These are phyloP conservation scores for Leccinum brunneo-olivaceum DNA, from an alignment of 1,284 basidiomycete genomes.

Conservation along the genomic window DNA sequence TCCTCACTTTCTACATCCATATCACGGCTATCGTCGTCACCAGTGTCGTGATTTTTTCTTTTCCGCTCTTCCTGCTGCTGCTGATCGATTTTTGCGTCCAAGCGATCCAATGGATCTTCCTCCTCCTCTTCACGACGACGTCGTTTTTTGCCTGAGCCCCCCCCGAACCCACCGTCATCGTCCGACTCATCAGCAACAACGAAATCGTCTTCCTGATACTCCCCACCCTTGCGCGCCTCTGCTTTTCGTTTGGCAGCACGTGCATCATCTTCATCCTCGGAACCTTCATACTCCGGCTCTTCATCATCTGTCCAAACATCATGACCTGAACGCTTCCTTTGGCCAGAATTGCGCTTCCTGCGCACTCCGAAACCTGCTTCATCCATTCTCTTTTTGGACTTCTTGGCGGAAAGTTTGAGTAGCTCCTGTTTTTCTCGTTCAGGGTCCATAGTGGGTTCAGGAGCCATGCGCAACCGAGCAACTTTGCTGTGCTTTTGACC, in stretches of 20 bases:
- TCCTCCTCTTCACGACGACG: conserved; percentile 40
- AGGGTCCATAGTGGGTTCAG: conserved; percentile 66
- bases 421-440: conserved; percentile 69
- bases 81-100: conserved; percentile 55
- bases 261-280: conserved; percentile 42
- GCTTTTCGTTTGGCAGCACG: conserved; percentile 32
- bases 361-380: conserved; percentile 43
- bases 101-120: conserved; percentile 57
- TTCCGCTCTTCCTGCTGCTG: conserved; percentile 44
- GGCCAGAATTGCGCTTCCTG: conserved; percentile 42
- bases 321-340: conserved; percentile 39
- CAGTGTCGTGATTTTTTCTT: conserved; percentile 19
- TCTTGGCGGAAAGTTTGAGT: conserved; percentile 56
- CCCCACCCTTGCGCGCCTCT: conserved; percentile 43
- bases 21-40: conserved; percentile 37
- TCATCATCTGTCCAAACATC: conserved; percentile 60
- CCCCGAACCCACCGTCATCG: conserved; percentile 46
- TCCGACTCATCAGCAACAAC: conserved; percentile 71
- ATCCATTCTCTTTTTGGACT: conserved; percentile 46
- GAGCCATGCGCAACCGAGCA: conserved; percentile 68
- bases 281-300: conserved; percentile 49
- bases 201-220: conserved; percentile 80
- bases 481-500: conserved; percentile 79
- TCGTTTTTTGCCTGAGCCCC: conserved; percentile 31
- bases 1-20: conserved; percentile 79